Conservation (phyloP, 768 basidiomycete species). For the Udeniomyces megalosporus region DNA sequence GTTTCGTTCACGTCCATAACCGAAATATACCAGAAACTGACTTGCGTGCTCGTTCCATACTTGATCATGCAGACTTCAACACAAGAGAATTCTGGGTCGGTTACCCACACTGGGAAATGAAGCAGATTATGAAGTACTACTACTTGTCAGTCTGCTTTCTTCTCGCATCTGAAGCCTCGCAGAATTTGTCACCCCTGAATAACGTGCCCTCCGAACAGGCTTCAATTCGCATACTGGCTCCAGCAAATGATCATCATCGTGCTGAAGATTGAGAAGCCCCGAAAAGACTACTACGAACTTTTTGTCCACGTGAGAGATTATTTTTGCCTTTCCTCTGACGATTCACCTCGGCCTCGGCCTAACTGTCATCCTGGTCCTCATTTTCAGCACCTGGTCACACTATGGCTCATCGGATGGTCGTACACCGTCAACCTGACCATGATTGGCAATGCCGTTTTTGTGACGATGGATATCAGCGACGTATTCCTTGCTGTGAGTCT, state of each 20-base stretch:
- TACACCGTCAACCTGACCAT: conserved; percentile 35
- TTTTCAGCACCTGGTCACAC: conserved; percentile 59
- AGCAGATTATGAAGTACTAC: conserved; percentile 66
- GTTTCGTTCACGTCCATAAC: background rate
- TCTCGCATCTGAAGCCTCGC: background rate
- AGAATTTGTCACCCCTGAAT: background rate
- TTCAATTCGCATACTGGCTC: conserved; percentile 85
- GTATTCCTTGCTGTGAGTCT: conserved; percentile 59
- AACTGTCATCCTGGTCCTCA: background rate
- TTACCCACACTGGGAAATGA: conserved; percentile 83
- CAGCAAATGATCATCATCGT: conserved; percentile 79
- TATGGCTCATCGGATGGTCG: conserved; percentile 58
- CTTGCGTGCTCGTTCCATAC: background rate
- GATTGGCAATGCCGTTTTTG: conserved; percentile 79
- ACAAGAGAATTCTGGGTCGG: conserved; percentile 75
- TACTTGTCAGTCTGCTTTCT: conserved; percentile 40
- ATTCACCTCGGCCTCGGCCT: background rate
- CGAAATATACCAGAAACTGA: background rate
- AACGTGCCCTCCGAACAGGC: conserved; percentile 17
- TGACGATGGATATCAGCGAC: conserved; percentile 97
- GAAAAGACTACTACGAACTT: conserved; percentile 77
- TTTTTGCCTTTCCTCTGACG: background rate
- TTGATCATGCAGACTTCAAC: conserved; percentile 33
- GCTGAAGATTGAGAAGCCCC: conserved; percentile 77
- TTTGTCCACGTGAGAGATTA: conserved; percentile 44